Percentiles rank a stretch among this genome's conserved stretches.
Conservation (phyloP, 495 filamentous ascomycete genomes). For the Neurospora sp. region DNA sequence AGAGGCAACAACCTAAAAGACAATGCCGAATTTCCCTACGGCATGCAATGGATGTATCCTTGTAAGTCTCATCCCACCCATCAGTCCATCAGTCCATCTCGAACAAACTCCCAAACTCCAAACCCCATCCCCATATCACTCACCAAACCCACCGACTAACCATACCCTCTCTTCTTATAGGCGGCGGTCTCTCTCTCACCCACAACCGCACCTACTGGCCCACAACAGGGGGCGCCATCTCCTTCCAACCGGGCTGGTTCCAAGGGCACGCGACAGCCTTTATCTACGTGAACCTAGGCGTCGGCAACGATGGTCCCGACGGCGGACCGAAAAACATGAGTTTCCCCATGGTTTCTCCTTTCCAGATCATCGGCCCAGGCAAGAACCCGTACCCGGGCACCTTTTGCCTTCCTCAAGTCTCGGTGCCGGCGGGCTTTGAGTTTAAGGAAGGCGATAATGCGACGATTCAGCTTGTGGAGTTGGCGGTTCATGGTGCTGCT, state of each 20-base stretch:
- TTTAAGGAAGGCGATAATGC: slow-evolving; percentile 78
- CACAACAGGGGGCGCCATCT: slow-evolving; percentile 70
- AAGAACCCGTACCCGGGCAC: slow-evolving; percentile 76
- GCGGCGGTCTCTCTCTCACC: slow-evolving; percentile 72
- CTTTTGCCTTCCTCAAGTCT: slow-evolving; percentile 83
- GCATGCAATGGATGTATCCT: slow-evolving; percentile 98
- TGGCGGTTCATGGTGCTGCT: slow-evolving; percentile 79
- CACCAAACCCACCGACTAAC: slow-evolving; percentile 4
- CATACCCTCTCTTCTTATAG: slow-evolving; percentile 34
- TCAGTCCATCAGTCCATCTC: not conserved
- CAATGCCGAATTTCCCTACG: slow-evolving; percentile 73
- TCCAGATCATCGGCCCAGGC: slow-evolving; percentile 75
- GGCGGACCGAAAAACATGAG: slow-evolving; percentile 74
- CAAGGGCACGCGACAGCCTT: slow-evolving; percentile 76
- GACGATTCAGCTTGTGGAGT: slow-evolving; percentile 89
- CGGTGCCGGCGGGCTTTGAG: slow-evolving; percentile 63
- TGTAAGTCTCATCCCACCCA: slow-evolving; percentile 49
- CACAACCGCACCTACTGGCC: slow-evolving; percentile 90
- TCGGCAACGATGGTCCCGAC: slow-evolving; percentile 55
- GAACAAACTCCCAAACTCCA: not conserved
- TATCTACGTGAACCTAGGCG: slow-evolving; percentile 89
- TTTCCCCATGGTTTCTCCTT: slow-evolving; percentile 68
- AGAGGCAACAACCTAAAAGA: slow-evolving; percentile 86
- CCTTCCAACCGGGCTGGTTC: slow-evolving; percentile 92
- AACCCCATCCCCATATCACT: not conserved